These are phyloP conservation scores for Sphagnum contortum DNA, from an alignment of 225 moss, liverwort and hornwort genomes.

Conservation along the genomic window DNA sequence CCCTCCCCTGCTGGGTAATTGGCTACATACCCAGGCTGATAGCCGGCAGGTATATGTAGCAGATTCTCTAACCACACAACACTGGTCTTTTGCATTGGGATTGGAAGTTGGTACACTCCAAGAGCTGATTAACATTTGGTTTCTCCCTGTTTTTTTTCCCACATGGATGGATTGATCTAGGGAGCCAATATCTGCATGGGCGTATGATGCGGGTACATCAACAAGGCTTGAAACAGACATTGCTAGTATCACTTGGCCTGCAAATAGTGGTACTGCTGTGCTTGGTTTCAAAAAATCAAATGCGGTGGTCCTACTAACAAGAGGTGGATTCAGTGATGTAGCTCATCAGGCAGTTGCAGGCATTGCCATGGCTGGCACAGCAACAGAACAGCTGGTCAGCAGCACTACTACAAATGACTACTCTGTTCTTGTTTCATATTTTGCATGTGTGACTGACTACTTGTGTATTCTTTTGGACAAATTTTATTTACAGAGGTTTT, in stretches of 20 bases:
- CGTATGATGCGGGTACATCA: conserved; percentile 27
- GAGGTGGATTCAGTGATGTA: conserved; percentile 72
- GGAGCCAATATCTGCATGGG: conserved; percentile 13
- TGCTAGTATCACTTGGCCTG: conserved; percentile 37
- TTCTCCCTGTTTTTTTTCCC: too few relatives aligned
- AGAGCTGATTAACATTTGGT: too few relatives aligned
- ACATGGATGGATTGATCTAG: conserved; percentile 2
- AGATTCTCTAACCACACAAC: too few relatives aligned
- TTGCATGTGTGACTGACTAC: not conserved
- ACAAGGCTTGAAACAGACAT: conserved; percentile 7
- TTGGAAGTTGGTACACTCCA: too few relatives aligned
- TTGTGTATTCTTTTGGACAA: too few relatives aligned
- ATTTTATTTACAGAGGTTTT: not conserved
- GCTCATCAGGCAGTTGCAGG: conserved; percentile 68
- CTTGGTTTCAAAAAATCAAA: conserved; percentile 48
- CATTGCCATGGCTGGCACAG: conserved; percentile 92
- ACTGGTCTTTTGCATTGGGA: too few relatives aligned
- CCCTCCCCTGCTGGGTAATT: too few relatives aligned
- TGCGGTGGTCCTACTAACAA: conserved; percentile 42
- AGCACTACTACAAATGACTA: not conserved
- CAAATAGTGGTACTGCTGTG: conserved; percentile 43
- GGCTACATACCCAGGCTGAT: too few relatives aligned
- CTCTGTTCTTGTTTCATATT: not conserved
- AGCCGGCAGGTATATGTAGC: too few relatives aligned
- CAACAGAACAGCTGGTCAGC: conserved; percentile 87